These are phyloP conservation scores for Pulveroboletus sp. DNA, from an alignment of 1,284 basidiomycete species.

Conservation along the genomic window DNA sequence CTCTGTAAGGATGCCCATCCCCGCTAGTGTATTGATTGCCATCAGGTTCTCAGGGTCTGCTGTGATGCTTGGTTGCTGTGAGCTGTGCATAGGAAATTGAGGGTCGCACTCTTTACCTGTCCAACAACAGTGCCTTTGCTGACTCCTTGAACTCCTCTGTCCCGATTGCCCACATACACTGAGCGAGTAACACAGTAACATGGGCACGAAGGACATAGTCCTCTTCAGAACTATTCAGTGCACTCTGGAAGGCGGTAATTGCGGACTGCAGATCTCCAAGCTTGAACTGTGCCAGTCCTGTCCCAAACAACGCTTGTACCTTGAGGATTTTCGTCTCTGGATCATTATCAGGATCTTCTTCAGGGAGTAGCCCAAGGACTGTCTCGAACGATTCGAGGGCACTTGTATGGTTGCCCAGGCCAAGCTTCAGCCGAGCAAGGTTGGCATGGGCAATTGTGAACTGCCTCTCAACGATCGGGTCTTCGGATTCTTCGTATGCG, in stretches of 20 bases:
- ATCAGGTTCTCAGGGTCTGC: conserved; percentile 71
- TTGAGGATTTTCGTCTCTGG: conserved; percentile 44
- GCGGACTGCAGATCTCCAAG: conserved; percentile 64
- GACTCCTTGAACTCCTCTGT: conserved; percentile 73
- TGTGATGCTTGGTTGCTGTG: conserved; percentile 51
- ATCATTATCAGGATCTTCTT: conserved; percentile 28
- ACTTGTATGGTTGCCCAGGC: conserved; percentile 55
- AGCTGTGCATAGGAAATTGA: conserved; percentile 5
- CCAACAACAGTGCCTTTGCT: conserved; percentile 80
- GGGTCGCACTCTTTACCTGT: conserved; percentile 60
- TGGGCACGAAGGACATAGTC: conserved; percentile 59
- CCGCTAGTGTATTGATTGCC: conserved; percentile 82
- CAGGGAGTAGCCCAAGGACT: conserved; percentile 70
- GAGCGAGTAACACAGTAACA: conserved; percentile 74
- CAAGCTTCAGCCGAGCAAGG: conserved; percentile 76
- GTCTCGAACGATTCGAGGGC: conserved; percentile 76
- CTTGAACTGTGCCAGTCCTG: conserved; percentile 73
- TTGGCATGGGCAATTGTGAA: conserved; percentile 86
- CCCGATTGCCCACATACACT: conserved; percentile 81
- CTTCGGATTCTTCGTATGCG: conserved; percentile 87
- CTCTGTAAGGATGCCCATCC: conserved; percentile 80
- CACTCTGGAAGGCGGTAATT: conserved; percentile 65
- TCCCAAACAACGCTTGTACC: conserved; percentile 69
- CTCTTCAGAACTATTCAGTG: conserved; percentile 56
- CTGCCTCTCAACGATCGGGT: conserved; percentile 69